Base-by-base conservation (phyloP, 2,329 filamentous ascomycete genomes). In the Waltergamsia citrina region DNA sequence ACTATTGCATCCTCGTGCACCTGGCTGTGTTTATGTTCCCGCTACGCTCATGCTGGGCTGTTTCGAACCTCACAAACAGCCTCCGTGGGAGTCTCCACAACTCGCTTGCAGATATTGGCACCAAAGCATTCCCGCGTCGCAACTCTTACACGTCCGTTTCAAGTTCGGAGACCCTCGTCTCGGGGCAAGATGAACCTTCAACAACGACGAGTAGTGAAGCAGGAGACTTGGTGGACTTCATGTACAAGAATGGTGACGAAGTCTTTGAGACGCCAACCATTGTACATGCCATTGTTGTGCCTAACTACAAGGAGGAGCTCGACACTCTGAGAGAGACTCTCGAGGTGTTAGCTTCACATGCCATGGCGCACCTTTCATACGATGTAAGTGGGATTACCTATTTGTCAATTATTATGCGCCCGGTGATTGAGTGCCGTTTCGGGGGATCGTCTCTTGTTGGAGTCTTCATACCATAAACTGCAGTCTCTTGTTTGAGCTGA, bases 281-380 rank as follows among this genome's bases (percentile, higher is more conserved):
- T 36, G 57, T 81, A 20, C 77, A 83, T 49, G 76, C 73, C 11
- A 81, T 85, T 40, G 63, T 85, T 41, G 65, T 85, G 28, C 81
- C 81, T 14, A 83, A 83, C 48, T 85, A 85, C 59, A 81, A 81
- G 53, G 81, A 85, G 52, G 78, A 84, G 37, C 59, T 77, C 37
- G 75, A 81, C 38, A 81, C 75, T 0, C 60, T 85, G 30, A 67
- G 72, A 41, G 78, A 82, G 49, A 85, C 81, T 0, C 56, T 85
- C 15, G 72, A 78, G 26, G 79, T 85, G 16, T 56, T 85, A 39
- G 78, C 78, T 5, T 78, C 70, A 20, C 81, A 85, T 47, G 67
- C 74, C 1, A 69, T 74, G 43, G 80, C 81, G 18, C 62, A 65
- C 35, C 63, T 60, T 44, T 73, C 68, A 32, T 85, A 85, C 51